Conservation (phyloP, 2,329 filamentous ascomycete species). For the Neonectria neomacrospora region DNA sequence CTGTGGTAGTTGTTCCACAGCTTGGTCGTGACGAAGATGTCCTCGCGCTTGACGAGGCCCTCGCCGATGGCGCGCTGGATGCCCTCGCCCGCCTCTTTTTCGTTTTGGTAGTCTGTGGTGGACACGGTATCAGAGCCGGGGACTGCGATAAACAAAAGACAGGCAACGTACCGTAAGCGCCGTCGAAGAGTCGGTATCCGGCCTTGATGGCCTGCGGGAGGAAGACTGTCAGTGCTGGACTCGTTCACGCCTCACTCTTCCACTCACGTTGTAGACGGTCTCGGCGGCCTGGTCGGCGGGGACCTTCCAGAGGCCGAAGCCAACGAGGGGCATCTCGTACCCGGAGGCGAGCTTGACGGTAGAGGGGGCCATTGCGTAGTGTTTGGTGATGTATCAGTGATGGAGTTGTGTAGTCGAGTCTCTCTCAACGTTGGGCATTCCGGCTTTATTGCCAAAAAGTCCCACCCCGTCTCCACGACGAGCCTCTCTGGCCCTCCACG, state of each 20-base stretch:
- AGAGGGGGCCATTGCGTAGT: slow-evolving; percentile 32
- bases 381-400: slow-evolving; percentile 10
- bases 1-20: slow-evolving; percentile 93
- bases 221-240: slow-evolving; percentile 1
- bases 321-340: slow-evolving; percentile 54
- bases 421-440: neutral
- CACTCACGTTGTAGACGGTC: slow-evolving; percentile 67
- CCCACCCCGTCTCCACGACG: slow-evolving; percentile 24
- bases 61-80: slow-evolving; percentile 67
- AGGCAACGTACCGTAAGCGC: slow-evolving; percentile 52
- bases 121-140: neutral
- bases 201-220: slow-evolving; percentile 58
- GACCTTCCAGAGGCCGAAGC: slow-evolving; percentile 78
- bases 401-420: slow-evolving; percentile 1
- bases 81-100: slow-evolving; percentile 72
- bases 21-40: slow-evolving; percentile 90
- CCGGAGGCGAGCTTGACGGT: slow-evolving; percentile 41
- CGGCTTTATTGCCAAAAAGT: slow-evolving; percentile 12
- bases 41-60: slow-evolving; percentile 74
- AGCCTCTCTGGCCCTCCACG: slow-evolving; percentile 26
- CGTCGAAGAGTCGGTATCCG: slow-evolving; percentile 64
- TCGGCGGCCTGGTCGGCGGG: slow-evolving; percentile 57
- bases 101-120: slow-evolving; percentile 66
- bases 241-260: neutral
- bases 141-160: too few species aligned